Base-by-base conservation (phyloP, 1,139 yeast genomes). In the Geotrichum reessii region DNA sequence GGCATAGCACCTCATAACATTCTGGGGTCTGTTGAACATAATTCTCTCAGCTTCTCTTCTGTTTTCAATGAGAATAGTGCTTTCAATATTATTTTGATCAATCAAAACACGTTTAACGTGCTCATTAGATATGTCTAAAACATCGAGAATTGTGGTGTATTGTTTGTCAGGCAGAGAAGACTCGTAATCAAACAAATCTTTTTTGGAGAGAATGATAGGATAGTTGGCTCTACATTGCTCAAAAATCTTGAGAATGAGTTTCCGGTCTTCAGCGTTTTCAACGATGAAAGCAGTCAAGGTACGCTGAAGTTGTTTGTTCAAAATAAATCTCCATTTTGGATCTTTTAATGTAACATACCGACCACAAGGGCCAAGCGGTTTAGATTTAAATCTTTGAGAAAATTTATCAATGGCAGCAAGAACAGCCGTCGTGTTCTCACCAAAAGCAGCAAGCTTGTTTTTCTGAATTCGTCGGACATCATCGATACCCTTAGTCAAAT, bases 311-410 rank as follows among this genome's bases (percentile, higher is more conserved):
- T 76, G 69, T 0, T 81, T 71, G 65, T 89, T 95, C 14, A 93
- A 70, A 3, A 87, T 70, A 21, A 79, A 79, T 7, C 80, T 74
- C 92, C 92, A 92, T 48, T 77, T 71, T n/a, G 77, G 73, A 63
- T 73, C 81, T 21, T 83, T 87, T 17, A 93, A 75, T 9, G 81
- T 76, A 2, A 91, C 76, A 61, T 75, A 75, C 8, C 77, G 66
- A 0, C 97, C 98, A 0, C 92, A 61, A 0, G 99, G 99, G 0
- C 99, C 99, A n/a, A 87, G 71, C 0, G 96, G 96, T 24, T 65
- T 67, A 1, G 69, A 64, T 22, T 75, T 76, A 78, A 87, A 74
- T 57, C 68, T 40, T 52, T 63, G 12, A 14, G 40, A 47, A 25
- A 69, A 61, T 49, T 66, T 59, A 7, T 68, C 64, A 12, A 88